Percentiles rank a stretch among this genome's conserved stretches.
These are phyloP conservation scores for Hebeloma cylindrosporum DNA, from an alignment of 768 basidiomycete genomes.

Conservation along the genomic window DNA sequence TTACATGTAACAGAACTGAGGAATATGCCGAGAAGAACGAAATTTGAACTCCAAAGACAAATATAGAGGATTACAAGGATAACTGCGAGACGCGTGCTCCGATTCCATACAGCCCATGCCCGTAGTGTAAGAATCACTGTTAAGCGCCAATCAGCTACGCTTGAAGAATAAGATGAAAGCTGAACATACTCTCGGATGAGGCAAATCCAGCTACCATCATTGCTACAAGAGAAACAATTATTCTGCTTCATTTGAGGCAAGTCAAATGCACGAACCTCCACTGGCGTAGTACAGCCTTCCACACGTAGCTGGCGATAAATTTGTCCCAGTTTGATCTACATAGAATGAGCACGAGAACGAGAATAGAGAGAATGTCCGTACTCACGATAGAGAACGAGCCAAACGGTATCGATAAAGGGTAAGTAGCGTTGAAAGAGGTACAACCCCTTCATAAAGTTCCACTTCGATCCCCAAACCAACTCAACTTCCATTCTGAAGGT, in stretches of 20 bases:
- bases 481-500: conserved; percentile 15
- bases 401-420: conserved; percentile 13
- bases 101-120: conserved; percentile 16
- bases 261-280: conserved; percentile 8
- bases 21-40: conserved; percentile 4
- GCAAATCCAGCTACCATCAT: conserved; percentile 6
- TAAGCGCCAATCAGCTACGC: not conserved
- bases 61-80: conserved; percentile 1
- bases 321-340: conserved; percentile 6
- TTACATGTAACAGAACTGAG: conserved; percentile 10
- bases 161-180: not conserved
- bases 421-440: conserved; percentile 16
- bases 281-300: not conserved
- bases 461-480: conserved; percentile 12
- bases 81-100: conserved; percentile 2
- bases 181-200: conserved; percentile 11
- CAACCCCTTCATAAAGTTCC: conserved; percentile 10
- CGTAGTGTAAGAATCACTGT: conserved; percentile 13
- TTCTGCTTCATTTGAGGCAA: not conserved
- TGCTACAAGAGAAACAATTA: conserved; percentile 2
- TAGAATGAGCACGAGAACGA: not conserved
- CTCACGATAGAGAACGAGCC: conserved; percentile 12
- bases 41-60: conserved; percentile 4
- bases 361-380: not conserved
- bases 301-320: conserved; percentile 4